Conservation (phyloP, 257 asterid genomes). For the Verbena officinalis region DNA sequence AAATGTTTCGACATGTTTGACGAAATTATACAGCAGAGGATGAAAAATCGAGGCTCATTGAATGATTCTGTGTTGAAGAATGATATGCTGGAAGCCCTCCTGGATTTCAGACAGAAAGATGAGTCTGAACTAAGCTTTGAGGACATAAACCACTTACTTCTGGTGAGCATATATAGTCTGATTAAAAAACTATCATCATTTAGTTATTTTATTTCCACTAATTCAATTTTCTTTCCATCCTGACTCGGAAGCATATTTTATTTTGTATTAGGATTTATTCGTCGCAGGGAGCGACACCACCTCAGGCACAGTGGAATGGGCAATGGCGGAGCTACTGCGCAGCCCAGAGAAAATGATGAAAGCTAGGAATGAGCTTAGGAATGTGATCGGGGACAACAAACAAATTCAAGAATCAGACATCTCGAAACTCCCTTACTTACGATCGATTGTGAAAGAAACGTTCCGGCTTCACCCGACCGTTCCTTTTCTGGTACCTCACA, state of each 20-base stretch:
- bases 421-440: constrained; percentile 23
- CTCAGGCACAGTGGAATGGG: constrained; percentile 32
- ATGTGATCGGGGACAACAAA: constrained; percentile 5
- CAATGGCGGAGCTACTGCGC: constrained; percentile 31
- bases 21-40: constrained; percentile 22
- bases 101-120: constrained; percentile 20
- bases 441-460: constrained; percentile 30
- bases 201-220: too few relatives aligned
- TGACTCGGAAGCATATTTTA: too few relatives aligned
- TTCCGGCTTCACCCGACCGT: constrained; percentile 34
- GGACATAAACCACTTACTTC: constrained; percentile 26
- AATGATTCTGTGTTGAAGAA: not conserved
- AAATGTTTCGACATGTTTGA: constrained; percentile 27
- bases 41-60: not conserved
- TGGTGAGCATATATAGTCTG: constrained; percentile 20
- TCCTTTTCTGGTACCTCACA: constrained; percentile 22
- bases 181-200: too few relatives aligned
- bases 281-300: too few relatives aligned
- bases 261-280: too few relatives aligned
- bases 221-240: too few relatives aligned
- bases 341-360: constrained; percentile 22
- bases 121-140: constrained; percentile 18
- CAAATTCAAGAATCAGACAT: constrained; percentile 28
- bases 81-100: constrained; percentile 37
- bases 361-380: constrained; percentile 18